Evolutionary conservation across 306 rosid genomes (phyloP), one percentile per base, ranked within the genome.

Genomic region (Geum urbanum): DNA sequence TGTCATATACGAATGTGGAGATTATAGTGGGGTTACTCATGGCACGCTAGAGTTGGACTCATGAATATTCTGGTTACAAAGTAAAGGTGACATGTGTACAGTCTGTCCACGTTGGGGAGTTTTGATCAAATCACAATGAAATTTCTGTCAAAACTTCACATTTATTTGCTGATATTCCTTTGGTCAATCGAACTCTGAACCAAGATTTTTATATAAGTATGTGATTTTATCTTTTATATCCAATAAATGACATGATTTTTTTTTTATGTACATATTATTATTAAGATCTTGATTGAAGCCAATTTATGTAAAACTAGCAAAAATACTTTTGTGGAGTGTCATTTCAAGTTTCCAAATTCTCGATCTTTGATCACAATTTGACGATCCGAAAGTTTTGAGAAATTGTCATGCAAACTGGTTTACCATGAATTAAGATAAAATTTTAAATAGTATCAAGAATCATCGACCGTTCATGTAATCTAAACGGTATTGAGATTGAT

Each of bases 21-120:
- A 57, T n/a, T 54, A 12, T 69, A 55, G 73, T 54, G 64, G 54
- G 52, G 63, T 69, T 52, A 8, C 51, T 68, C 72, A 52, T 68
- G 40, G 72, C 61, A 37, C 7, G 61, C 72, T 67, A 60, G 72
- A 51, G 55, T 37, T 56, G 10, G 22, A 8, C 32, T 27, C 48
- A 9, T 49, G 47, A 67, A 49, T 67, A 49, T 66, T 66, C 32
- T 49, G 35, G 58, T 16, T 51, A 50, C 32, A 51, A 67, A 18
- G 18, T 37, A 24, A 67, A 7, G 61, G 39, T 1, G 48, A 50
- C 39, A n/a, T 67, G 15, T 40, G 18, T 69, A 53, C 72, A 53
- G 63, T 27, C 61, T 69, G 63, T 40, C 63, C 72, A 40, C 39
- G 51, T 69, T 49, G 12, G 41, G 5, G 0, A 3, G 24, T n/a